These are phyloP conservation scores for Sugiyamaella qingdaonensis DNA, from an alignment of 805 yeast species.

Conservation along the genomic window DNA sequence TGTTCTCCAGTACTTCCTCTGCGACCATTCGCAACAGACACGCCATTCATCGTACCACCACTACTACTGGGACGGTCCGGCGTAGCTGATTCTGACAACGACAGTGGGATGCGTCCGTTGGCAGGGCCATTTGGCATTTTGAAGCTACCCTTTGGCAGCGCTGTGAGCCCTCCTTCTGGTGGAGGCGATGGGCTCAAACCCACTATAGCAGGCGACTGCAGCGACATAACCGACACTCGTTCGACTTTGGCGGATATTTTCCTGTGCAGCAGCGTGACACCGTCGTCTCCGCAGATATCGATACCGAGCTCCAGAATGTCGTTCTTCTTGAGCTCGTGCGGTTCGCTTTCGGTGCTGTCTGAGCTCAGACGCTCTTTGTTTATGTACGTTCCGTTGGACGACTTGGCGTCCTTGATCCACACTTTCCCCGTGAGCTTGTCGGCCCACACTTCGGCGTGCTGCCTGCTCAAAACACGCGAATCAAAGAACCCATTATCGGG, in stretches of 20 bases:
- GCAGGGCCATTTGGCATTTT: not conserved
- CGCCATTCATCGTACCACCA: not conserved
- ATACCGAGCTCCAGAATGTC: conserved; percentile 94
- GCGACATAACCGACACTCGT: conserved; percentile 56
- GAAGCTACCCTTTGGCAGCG: not conserved
- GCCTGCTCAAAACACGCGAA: conserved; percentile 85
- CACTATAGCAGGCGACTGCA: conserved; percentile 23
- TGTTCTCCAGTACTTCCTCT: not conserved
- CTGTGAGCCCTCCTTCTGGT: not conserved
- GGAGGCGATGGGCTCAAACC: conserved; percentile 5
- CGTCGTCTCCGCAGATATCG: conserved; percentile 53
- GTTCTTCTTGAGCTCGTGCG: conserved; percentile 63
- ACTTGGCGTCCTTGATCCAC: conserved; percentile 78
- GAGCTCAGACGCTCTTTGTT: conserved; percentile 66
- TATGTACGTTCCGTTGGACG: conserved; percentile 92
- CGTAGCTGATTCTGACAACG: not conserved
- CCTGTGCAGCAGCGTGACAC: conserved; percentile 62
- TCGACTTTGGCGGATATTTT: conserved; percentile 83
- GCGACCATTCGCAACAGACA: not conserved
- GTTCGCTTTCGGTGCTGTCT: conserved; percentile 48
- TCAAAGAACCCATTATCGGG: conserved; percentile 90
- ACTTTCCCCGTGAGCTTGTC: conserved; percentile 61
- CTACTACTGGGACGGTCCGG: too few species aligned
- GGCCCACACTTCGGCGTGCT: conserved; percentile 86
- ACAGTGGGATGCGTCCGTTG: not conserved